phyloP scores from a whole-genome alignment of 139 green algal species.

The Mychonastes homosphaera region DNA sequence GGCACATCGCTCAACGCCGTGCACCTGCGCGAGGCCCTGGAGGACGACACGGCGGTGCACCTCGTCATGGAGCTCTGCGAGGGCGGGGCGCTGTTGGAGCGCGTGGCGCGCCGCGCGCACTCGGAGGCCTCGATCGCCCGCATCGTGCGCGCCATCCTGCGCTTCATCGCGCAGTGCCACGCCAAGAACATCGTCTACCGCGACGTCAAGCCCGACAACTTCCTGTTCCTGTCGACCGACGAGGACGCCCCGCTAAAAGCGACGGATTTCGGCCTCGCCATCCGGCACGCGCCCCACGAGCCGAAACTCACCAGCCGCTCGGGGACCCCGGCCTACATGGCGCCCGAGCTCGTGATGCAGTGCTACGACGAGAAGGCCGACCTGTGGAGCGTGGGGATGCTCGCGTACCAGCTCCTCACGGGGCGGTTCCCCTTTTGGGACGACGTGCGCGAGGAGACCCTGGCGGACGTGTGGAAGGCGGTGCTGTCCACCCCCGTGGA shows the following conservation, averaged over 20 bases:
- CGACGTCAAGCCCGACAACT: slow-evolving; percentile 72
- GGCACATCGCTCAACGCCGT: slow-evolving; percentile 32
- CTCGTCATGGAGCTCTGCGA: slow-evolving; percentile 87
- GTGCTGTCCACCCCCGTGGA: slow-evolving; percentile 60
- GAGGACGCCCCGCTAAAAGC: slow-evolving; percentile 62
- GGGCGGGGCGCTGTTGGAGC: slow-evolving; percentile 55
- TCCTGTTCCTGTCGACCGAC: slow-evolving; percentile 67
- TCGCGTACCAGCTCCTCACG: slow-evolving; percentile 81
- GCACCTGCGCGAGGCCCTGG: slow-evolving; percentile 20
- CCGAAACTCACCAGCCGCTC: slow-evolving; percentile 59
- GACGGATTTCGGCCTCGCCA: slow-evolving; percentile 83
- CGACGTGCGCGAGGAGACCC: slow-evolving; percentile 58
- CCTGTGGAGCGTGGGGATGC: slow-evolving; percentile 82
- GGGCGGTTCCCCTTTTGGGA: slow-evolving; percentile 86
- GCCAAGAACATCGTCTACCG: slow-evolving; percentile 61
- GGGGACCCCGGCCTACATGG: slow-evolving; percentile 86
- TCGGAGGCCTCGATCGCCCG: slow-evolving; percentile 44
- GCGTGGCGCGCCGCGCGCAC: slow-evolving; percentile 38
- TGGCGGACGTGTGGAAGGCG: slow-evolving; percentile 73
- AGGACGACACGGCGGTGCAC: slow-evolving; percentile 61
- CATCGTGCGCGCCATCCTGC: slow-evolving; percentile 37
- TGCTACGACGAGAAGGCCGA: slow-evolving; percentile 66
- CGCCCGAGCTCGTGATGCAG: slow-evolving; percentile 78
- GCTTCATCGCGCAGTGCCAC: slow-evolving; percentile 83
- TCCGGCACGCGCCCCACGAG: slow-evolving; percentile 63